phyloP scores from a whole-genome alignment of 768 basidiomycete genomes.

The Strobilomyces echinocephalus region DNA sequence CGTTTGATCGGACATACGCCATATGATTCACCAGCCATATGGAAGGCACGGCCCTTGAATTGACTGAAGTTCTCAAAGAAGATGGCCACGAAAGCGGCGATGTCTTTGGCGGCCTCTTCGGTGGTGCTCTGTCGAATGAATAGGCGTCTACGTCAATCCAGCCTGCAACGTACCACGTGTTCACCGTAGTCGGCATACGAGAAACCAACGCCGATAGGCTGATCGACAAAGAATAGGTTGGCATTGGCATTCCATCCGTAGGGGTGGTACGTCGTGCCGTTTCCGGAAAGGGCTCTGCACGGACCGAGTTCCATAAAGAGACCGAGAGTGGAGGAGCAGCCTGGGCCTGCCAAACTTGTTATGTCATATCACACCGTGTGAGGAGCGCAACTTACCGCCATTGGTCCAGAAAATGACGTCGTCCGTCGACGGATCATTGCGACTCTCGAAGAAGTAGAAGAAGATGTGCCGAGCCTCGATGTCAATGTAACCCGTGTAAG shows the following conservation, averaged over 20 bases:
- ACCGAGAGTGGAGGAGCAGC: constrained; percentile 55
- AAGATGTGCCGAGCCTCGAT: constrained; percentile 60
- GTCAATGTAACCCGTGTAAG: constrained; percentile 67
- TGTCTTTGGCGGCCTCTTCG: constrained; percentile 64
- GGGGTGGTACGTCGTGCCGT: constrained; percentile 50
- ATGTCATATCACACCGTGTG: background rate
- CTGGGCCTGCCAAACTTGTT: constrained; percentile 34
- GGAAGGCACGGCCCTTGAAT: constrained; percentile 63
- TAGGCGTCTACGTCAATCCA: background rate
- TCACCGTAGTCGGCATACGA: constrained; percentile 43
- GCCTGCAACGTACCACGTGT: constrained; percentile 30
- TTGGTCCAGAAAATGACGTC: constrained; percentile 58
- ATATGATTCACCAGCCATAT: constrained; percentile 58
- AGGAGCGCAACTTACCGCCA: constrained; percentile 42
- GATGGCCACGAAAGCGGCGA: constrained; percentile 65
- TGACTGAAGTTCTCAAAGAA: constrained; percentile 72
- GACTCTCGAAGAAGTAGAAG: constrained; percentile 75
- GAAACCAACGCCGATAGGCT: constrained; percentile 43
- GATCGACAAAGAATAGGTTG: constrained; percentile 45
- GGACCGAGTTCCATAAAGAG: constrained; percentile 75
- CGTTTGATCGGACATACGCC: constrained; percentile 30
- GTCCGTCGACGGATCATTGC: constrained; percentile 52
- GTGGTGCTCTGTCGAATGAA: constrained; percentile 45
- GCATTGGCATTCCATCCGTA: constrained; percentile 68
- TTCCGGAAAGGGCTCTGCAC: constrained; percentile 52